These are phyloP conservation scores for Vitis hybrid DNA, from an alignment of 177 flowering plant species.

Conservation along the genomic window DNA sequence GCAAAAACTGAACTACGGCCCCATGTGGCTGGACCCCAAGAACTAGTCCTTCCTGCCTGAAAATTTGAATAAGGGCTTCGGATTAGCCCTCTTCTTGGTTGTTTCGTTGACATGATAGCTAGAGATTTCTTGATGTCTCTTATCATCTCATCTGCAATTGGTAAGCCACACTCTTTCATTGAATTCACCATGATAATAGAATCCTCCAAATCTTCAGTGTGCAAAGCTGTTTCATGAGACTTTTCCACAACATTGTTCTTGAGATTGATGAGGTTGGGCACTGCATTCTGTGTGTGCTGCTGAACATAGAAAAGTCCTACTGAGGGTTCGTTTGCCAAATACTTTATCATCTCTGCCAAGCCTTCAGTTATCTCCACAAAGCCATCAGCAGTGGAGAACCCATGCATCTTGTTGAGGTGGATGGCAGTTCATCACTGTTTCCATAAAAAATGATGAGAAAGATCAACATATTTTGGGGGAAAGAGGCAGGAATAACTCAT, in stretches of 20 bases:
- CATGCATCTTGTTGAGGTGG: constrained; percentile 61
- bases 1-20: constrained; percentile 23
- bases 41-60: constrained; percentile 39
- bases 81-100: constrained; percentile 62
- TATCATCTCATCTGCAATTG: constrained; percentile 77
- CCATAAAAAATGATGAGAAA: background rate
- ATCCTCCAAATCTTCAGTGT: constrained; percentile 81
- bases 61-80: constrained; percentile 30
- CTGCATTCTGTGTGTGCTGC: constrained; percentile 75
- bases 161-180: constrained; percentile 79
- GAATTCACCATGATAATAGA: constrained; percentile 68
- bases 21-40: constrained; percentile 54
- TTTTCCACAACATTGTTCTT: constrained; percentile 53
- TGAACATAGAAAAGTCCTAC: constrained; percentile 90
- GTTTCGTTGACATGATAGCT: constrained; percentile 51
- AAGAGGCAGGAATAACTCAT: background rate
- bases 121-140: constrained; percentile 70
- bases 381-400: constrained; percentile 84
- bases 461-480: background rate
- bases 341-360: constrained; percentile 80
- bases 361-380: constrained; percentile 78
- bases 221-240: constrained; percentile 60
- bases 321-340: constrained; percentile 90
- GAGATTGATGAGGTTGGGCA: constrained; percentile 60
- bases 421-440: constrained; percentile 55